Evolutionary conservation across 306 rosid genomes (phyloP).

Genomic region (Pachyrhizus erosus): DNA sequence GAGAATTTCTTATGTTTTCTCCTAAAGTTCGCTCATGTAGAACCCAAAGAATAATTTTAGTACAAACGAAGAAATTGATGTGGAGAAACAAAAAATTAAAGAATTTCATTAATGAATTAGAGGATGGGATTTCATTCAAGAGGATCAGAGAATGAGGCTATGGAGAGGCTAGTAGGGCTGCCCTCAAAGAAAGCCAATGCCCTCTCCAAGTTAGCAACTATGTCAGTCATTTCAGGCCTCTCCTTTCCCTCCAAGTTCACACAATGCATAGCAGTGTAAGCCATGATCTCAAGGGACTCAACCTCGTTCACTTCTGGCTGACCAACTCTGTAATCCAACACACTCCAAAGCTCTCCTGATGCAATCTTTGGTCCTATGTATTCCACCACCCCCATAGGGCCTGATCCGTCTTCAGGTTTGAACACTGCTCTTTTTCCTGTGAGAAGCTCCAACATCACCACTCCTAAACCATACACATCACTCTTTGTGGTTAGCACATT

Average conservation of each 20-base stretch:
- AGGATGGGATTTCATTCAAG: constrained; percentile 16
- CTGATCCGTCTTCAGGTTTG: constrained; percentile 33
- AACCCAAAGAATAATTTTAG: constrained; percentile 13
- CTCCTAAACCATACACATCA: constrained; percentile 63
- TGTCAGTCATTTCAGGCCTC: constrained; percentile 51
- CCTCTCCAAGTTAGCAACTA: constrained; percentile 59
- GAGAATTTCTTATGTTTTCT: background rate
- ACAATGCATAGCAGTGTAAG: constrained; percentile 57
- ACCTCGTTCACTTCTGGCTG: constrained; percentile 52
- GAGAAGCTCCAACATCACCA: constrained; percentile 58
- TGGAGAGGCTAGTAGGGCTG: constrained; percentile 37
- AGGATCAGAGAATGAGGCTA: constrained; percentile 43
- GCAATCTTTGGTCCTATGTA: constrained; percentile 45
- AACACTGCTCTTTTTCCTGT: constrained; percentile 59
- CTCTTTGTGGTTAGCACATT: constrained; percentile 57
- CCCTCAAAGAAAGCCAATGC: constrained; percentile 50
- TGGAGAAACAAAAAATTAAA: constrained; percentile 40
- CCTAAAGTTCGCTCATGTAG: constrained; percentile 27
- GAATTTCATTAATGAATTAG: constrained; percentile 29
- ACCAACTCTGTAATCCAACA: constrained; percentile 56
- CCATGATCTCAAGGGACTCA: constrained; percentile 55
- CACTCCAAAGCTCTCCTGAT: constrained; percentile 50
- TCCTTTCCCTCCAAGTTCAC: constrained; percentile 56
- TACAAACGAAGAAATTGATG: background rate
- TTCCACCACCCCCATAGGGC: constrained; percentile 51